Evolutionary conservation across 305 asterid species (phyloP), one percentile per base, ranked within the genome.

Genomic region (Fraxinus velutina): DNA sequence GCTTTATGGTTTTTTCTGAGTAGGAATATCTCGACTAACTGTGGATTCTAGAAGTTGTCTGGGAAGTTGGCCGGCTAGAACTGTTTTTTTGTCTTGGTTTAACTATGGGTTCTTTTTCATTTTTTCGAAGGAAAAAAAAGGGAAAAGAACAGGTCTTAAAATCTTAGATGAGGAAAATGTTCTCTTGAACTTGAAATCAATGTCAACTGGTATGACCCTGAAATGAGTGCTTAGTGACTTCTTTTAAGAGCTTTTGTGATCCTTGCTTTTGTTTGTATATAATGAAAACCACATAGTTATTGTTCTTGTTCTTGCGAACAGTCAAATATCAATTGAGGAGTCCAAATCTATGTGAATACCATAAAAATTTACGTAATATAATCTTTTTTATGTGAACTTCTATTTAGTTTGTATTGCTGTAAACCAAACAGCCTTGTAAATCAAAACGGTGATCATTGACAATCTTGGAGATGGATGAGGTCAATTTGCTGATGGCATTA

Each of bases 401-500:
- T 62, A 8, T 62, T 62, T 62, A 62, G 15, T 22, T 52, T 9
- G 17, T 66, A 66, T 66, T 66, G 74, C 21, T 66, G 34, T 3
- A 64, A 24, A 64, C 68, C 29, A 19, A 19, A 1, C 68, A 57
- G 27, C 15, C 72, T 2, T 62, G 72, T 9, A 22, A 62, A 62
- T 62, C 29, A 9, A 21, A 57, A 57, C 6, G 0, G 6, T 30
- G 75, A 30, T 70, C 30, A 70, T 70, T 30, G 21, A 29, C 75
- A 10, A 30, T 70, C 39, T 70, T 70, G 39, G 39, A 70, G 75
- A 27, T 29, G 39, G 15, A 22, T 62, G 72, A 62, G 13, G 15
- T 62, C 72, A 62, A 22, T 62, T 22, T 62, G 72, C 33, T 62
- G 72, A 62, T 62, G 72, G 30, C 72, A 62, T 78, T 39, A 57